Conservation (phyloP, 768 basidiomycete genomes). For the Naematelia encephala region DNA sequence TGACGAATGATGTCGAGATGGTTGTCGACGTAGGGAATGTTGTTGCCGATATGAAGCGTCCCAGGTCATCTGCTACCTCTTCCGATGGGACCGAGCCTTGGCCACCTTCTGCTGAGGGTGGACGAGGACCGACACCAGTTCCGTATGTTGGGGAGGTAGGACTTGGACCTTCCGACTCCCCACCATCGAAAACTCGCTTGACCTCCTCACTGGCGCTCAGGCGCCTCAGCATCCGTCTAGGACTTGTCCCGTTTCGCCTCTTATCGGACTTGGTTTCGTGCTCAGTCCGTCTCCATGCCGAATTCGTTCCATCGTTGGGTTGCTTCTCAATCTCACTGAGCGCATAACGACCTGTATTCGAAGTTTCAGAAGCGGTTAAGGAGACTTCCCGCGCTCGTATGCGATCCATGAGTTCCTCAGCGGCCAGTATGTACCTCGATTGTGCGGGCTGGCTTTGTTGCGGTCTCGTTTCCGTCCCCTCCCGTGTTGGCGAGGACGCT, state of each 20-base stretch:
- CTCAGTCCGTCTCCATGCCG: not conserved
- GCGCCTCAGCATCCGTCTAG: conserved; percentile 53
- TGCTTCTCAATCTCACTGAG: not conserved
- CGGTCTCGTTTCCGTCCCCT: not conserved
- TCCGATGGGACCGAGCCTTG: conserved; percentile 40
- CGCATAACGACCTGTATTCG: not conserved
- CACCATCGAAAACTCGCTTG: conserved; percentile 51
- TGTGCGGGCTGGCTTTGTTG: conserved; percentile 16
- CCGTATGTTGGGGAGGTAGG: conserved; percentile 8
- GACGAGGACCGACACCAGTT: not conserved
- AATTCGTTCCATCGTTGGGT: not conserved
- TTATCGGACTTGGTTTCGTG: conserved; percentile 13
- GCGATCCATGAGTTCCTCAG: conserved; percentile 76
- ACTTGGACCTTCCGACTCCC: conserved; percentile 10
- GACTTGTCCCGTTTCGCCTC: conserved; percentile 51
- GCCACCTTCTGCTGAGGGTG: not conserved
- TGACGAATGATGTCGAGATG: conserved; percentile 76
- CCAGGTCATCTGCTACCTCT: conserved; percentile 63
- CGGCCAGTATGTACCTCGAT: conserved; percentile 64
- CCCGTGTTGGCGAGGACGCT: not conserved
- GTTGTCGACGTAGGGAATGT: conserved; percentile 63
- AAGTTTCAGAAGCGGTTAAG: conserved; percentile 7
- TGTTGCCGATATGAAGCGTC: conserved; percentile 85
- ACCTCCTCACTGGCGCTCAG: conserved; percentile 54
- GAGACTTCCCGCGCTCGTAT: conserved; percentile 57